These are phyloP conservation scores for Backusella circina DNA, from an alignment of 192 early-diverging fungal species.

Conservation along the genomic window DNA sequence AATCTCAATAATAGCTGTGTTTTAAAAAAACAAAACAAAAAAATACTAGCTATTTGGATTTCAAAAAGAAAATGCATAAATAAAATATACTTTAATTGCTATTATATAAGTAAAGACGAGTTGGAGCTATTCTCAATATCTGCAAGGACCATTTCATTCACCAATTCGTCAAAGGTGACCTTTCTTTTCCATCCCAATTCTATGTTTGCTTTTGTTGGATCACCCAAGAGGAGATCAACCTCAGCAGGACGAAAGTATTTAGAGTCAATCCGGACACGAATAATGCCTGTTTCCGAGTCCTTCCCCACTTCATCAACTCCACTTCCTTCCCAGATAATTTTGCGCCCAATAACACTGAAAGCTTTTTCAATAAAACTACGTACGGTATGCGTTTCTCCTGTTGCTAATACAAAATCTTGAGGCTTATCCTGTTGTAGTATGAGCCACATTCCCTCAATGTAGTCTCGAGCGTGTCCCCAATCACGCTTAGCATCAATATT, in stretches of 20 bases:
- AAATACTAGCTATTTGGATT: not conserved
- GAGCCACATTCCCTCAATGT: constrained; percentile 74
- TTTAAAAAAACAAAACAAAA: not conserved
- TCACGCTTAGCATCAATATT: constrained; percentile 74
- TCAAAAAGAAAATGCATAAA: not conserved
- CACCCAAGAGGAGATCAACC: constrained; percentile 67
- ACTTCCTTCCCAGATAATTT: constrained; percentile 61
- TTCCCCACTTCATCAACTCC: constrained; percentile 57
- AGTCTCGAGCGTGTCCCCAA: constrained; percentile 77
- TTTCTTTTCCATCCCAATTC: constrained; percentile 61
- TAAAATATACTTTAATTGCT: not conserved
- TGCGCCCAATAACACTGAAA: constrained; percentile 53
- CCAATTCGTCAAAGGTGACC: constrained; percentile 62
- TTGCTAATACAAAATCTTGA: constrained; percentile 73
- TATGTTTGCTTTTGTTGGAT: constrained; percentile 67
- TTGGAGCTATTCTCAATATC: constrained; percentile 40
- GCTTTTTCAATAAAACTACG: constrained; percentile 73
- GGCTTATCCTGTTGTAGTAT: constrained; percentile 72
- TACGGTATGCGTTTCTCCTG: constrained; percentile 79
- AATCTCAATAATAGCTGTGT: not conserved
- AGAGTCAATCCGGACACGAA: constrained; percentile 60
- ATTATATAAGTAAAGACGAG: not conserved
- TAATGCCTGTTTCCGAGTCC: constrained; percentile 42
- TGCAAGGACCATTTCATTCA: constrained; percentile 59
- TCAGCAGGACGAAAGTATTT: constrained; percentile 77